phyloP scores from a whole-genome alignment of 2,329 filamentous ascomycete genomes.

The Cyclaneusma minus region DNA sequence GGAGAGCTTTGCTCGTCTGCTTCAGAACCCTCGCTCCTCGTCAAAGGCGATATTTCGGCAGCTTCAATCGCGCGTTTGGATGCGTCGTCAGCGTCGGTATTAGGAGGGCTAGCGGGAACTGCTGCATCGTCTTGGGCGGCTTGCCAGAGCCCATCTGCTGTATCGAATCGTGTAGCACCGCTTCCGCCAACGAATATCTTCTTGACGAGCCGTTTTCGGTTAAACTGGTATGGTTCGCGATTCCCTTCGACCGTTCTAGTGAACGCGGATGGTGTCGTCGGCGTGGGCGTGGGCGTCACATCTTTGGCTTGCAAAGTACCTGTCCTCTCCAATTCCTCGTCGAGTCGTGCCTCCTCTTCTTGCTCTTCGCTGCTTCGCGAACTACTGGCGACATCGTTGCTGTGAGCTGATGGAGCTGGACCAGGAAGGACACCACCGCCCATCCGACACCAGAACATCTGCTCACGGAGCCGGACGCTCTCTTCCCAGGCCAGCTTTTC shows the following conservation, averaged over 20 bases:
- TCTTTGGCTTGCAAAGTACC: slow-evolving; percentile 16
- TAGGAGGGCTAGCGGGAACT: too few relatives aligned
- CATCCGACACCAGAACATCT: slow-evolving; percentile 94
- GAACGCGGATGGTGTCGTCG: too few relatives aligned
- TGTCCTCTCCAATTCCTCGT: slow-evolving; percentile 14
- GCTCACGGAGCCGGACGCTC: slow-evolving; percentile 72
- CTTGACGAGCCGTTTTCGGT: slow-evolving; percentile 2
- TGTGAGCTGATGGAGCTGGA: slow-evolving; percentile 8
- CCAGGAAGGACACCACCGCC: slow-evolving; percentile 76
- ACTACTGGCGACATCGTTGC: slow-evolving; percentile 7
- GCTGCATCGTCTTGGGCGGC: slow-evolving; percentile 7
- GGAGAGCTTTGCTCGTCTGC: slow-evolving; percentile 23
- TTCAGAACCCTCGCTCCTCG: slow-evolving; percentile 21
- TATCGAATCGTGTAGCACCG: slow-evolving; percentile 2
- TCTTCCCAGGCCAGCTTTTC: slow-evolving; percentile 91
- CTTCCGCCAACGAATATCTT: slow-evolving; percentile 3
- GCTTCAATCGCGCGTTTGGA: slow-evolving; percentile 1
- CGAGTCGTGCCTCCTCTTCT: slow-evolving; percentile 14
- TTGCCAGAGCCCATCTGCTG: slow-evolving; percentile 5
- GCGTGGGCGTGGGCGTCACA: slow-evolving; percentile 15
- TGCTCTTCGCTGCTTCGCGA: slow-evolving; percentile 15
- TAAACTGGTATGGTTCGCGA: neutral
- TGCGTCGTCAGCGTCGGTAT: too few relatives aligned
- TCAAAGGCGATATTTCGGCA: neutral
- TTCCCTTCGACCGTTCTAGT: neutral